Percentiles rank a stretch among this genome's conserved stretches.
Conservation (phyloP, 2,329 filamentous ascomycete genomes). For the Penicillium sp. region DNA sequence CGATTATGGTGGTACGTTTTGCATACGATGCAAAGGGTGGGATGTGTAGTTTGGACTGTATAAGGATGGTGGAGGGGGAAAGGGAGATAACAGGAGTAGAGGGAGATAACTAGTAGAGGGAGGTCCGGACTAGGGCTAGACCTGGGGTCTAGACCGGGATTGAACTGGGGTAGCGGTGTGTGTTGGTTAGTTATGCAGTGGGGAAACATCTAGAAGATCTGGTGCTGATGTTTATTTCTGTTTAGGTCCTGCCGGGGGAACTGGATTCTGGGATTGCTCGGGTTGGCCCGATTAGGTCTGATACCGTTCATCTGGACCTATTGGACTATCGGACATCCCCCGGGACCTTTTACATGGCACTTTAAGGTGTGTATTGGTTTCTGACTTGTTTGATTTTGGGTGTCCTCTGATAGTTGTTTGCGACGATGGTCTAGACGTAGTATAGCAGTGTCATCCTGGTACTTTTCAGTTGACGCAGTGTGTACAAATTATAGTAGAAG, state of each 20-base stretch:
- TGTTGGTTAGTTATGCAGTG: background rate
- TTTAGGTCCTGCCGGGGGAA: background rate
- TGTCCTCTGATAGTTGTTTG: background rate
- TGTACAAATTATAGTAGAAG: background rate
- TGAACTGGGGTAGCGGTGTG: background rate
- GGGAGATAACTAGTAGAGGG: background rate
- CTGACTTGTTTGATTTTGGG: background rate
- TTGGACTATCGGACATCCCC: background rate
- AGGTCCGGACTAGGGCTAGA: background rate
- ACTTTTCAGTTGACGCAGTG: background rate
- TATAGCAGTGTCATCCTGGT: background rate
- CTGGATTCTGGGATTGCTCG: background rate
- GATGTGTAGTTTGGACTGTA: background rate
- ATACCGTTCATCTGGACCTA: background rate
- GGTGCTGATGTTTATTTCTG: slow-evolving; percentile 4
- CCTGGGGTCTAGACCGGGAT: background rate
- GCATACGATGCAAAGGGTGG: background rate
- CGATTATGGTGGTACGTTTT: background rate
- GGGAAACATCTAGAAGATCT: slow-evolving; percentile 4
- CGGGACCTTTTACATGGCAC: background rate
- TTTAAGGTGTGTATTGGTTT: background rate
- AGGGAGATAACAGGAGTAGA: background rate
- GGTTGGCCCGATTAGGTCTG: slow-evolving; percentile 7
- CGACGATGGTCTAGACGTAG: background rate
- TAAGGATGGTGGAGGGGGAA: background rate